phyloP scores from a whole-genome alignment of 2,329 filamentous ascomycete species.

The Cladorrhinum sp. region DNA sequence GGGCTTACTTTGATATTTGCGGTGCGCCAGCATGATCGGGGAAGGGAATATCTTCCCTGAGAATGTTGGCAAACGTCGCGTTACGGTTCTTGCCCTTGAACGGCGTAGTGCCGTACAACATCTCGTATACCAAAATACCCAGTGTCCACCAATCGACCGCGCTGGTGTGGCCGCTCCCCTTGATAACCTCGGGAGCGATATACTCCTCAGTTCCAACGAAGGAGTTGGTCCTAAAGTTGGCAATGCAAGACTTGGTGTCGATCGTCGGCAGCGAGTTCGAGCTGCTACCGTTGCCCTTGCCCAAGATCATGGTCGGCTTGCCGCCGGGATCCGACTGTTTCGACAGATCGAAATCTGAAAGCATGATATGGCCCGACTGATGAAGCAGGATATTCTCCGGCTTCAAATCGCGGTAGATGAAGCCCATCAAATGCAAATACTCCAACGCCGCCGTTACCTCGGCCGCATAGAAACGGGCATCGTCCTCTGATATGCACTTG shows the following conservation, averaged over 20 bases:
- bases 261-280: constrained; percentile 90
- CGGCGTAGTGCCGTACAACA: constrained; percentile 96
- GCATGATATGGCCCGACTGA: constrained; percentile 99
- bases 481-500: constrained; percentile 95
- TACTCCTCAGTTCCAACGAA: constrained; percentile 99
- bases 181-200: constrained; percentile 97
- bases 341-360: constrained; percentile 96
- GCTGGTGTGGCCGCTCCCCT: constrained; percentile 96
- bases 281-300: constrained; percentile 75
- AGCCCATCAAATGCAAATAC: constrained; percentile 97
- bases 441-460: constrained; percentile 96
- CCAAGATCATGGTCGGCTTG: constrained; percentile 96
- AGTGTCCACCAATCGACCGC: constrained; percentile 99
- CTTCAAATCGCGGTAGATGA: constrained; percentile 97
- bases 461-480: constrained; percentile 93
- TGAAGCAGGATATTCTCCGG: constrained; percentile 98
- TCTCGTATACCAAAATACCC: constrained; percentile 96
- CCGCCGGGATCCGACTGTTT: constrained; percentile 96
- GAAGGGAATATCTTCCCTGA: constrained; percentile 93
- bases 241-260: constrained; percentile 97
- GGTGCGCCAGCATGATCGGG: constrained; percentile 82
- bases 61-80: constrained; percentile 94
- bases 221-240: constrained; percentile 96
- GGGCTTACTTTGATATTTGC: constrained; percentile 83
- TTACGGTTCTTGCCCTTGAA: constrained; percentile 99